Evolutionary conservation across 768 basidiomycete genomes (phyloP), one percentile per base, ranked within the genome.

Genomic region (Pluteus cervinus): DNA sequence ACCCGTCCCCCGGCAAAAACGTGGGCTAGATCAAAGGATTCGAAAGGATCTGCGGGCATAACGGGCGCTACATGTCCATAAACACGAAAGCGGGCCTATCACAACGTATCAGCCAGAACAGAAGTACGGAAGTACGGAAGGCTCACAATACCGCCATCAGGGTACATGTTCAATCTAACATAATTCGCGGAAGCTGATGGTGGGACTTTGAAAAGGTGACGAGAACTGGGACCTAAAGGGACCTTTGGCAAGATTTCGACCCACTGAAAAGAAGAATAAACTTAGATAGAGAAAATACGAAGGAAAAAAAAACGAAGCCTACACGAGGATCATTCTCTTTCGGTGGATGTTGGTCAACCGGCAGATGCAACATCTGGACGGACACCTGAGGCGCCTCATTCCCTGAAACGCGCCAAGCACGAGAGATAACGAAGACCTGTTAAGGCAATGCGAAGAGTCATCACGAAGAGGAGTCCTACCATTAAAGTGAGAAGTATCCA

Each of bases 401-500:
- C 11, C 86, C 86, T 88, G 33, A 25, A n/a, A 10, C 26, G 26
- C 9, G 14, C 26, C 14, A 28, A 15, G 37, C 26, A 16, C 23
- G 25, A n/a, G 24, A 22, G 30, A 20, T 33, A 24, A 42, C 18
- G 33, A 23, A 31, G 26, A 22, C 37, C 16, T 37, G 41, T 42
- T 42, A 36, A 38, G n/a, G 24, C 30, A 15, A 32, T 29, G 23
- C 18, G 15, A 30, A 17, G 18, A n/a, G 9, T 25, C 16, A 25
- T 30, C 9, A 28, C 17, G 17, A 32, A n/a, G 21, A 25, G 43
- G n/a, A n/a, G n/a, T n/a, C 57, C 26, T 65, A 73, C 94, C 96
- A 44, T 81, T 86, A 63, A 99, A 99, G 56, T 93, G 79, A n/a
- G 83, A 69, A 0, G 96, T 98, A 54, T 99, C 96, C 24, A 99